Conservation (phyloP, 2,329 filamentous ascomycete genomes). For the Stenocarpella maydis region DNA sequence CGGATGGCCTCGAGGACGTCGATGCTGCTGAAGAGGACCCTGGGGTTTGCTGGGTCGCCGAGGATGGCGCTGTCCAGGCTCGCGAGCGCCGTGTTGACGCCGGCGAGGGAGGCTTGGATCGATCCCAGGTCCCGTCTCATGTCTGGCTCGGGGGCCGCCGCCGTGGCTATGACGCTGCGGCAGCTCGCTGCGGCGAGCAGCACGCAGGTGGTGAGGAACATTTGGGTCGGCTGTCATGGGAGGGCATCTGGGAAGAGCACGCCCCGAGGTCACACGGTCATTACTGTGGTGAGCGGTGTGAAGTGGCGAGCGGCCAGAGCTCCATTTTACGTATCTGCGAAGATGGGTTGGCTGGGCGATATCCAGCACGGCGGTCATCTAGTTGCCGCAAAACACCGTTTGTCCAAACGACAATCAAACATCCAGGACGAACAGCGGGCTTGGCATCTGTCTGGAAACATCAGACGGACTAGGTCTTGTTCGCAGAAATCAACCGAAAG, state of each 20-base stretch:
- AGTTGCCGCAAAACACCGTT: slow-evolving; percentile 9
- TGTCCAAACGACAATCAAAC: slow-evolving; percentile 22
- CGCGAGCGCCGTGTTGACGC: slow-evolving; percentile 7
- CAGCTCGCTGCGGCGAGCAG: slow-evolving; percentile 5
- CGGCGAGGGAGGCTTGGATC: not conserved
- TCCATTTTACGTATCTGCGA: not conserved
- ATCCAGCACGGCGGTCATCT: not conserved
- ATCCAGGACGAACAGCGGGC: slow-evolving; percentile 21
- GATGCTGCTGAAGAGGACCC: slow-evolving; percentile 1
- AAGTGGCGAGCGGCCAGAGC: not conserved
- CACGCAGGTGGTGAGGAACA: slow-evolving; percentile 1
- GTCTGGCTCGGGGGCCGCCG: not conserved
- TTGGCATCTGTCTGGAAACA: slow-evolving; percentile 12
- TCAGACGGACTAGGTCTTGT: slow-evolving; percentile 4
- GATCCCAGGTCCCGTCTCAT: not conserved
- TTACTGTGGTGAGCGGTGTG: not conserved
- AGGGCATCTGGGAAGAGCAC: not conserved
- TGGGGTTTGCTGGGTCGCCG: not conserved
- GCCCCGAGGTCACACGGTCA: not conserved
- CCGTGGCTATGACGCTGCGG: not conserved
- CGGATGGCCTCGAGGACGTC: not conserved
- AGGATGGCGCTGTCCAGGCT: slow-evolving; percentile 7
- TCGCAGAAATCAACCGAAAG: slow-evolving; percentile 18
- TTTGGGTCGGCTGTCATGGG: not conserved
- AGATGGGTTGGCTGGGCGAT: not conserved